Base-by-base conservation (phyloP, 1,284 basidiomycete species). In the Golubevia pallescens region DNA sequence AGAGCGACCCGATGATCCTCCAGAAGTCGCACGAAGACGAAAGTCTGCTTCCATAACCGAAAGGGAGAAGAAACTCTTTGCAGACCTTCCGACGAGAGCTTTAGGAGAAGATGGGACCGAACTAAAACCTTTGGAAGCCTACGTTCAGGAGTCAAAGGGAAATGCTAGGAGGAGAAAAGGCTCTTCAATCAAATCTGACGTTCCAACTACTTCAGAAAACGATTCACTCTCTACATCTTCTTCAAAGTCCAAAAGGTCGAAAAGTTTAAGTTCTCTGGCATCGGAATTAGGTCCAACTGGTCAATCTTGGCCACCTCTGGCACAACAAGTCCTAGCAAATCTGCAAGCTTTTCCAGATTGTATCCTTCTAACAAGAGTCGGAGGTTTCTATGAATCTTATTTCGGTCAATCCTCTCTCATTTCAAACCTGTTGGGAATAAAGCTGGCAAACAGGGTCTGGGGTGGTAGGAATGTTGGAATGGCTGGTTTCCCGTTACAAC, bases 371-470 rank as follows among this genome's bases (percentile, higher is more conserved):
- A 84, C 82, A 3, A 68, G 81, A 14, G 81, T 84, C 1, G 82
- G 82, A 13, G 75, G 76, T 4, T 84, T 84, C 54, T 84, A 84
- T 70, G 82, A 84, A 68, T 78, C 78, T n/a, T 84, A 84, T 68
- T 83, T 83, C 66, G 61, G 71, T 3, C 82, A 84, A 68, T 80
- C 82, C 0, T 78, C 78, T 1, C 57, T 60, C 3, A 66, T 84
- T 28, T 66, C 82, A 1, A 63, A 63, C 0, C 42, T 75, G 7
- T 63, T 81, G 5, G 67, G 73, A 32, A 81, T 84, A 72, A 83
- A 83, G 63, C 67, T 83, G 0, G 76, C 82, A 23, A 68, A 57
- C 3, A 73, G 80, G 10, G 56, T 65, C 1, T 84, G 80, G 80
- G 75, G 67, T 0, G 78, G 76, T 0, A 70, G 74, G 32, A 63